phyloP scores from a whole-genome alignment of 768 basidiomycete genomes.

The Kwoniella sp. region DNA sequence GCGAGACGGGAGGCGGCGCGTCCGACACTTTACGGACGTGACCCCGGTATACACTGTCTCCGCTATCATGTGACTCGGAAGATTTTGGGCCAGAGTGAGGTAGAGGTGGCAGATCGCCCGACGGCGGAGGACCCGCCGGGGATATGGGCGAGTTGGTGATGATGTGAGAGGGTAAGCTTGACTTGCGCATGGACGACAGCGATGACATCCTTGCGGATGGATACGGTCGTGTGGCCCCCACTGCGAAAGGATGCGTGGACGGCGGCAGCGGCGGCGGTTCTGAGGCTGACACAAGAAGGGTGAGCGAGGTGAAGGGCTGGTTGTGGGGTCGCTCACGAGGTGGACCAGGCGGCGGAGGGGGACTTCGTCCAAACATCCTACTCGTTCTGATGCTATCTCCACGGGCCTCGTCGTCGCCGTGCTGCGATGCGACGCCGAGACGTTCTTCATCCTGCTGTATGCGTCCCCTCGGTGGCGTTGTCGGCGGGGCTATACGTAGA shows the following conservation, averaged over 20 bases:
- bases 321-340: conserved; percentile 23
- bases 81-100: background rate
- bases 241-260: conserved; percentile 13
- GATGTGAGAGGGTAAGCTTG: conserved; percentile 2
- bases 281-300: conserved; percentile 15
- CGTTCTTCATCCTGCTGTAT: no score
- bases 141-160: conserved; percentile 2
- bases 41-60: background rate
- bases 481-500: no score
- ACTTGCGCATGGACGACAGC: conserved; percentile 3
- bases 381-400: no score
- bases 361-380: conserved; percentile 20
- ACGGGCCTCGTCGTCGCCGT: no score
- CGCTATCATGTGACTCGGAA: no score
- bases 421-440: no score
- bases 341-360: conserved; percentile 35
- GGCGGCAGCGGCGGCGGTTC: conserved; percentile 19
- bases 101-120: conserved; percentile 10
- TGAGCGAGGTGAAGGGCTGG: conserved; percentile 29
- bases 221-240: conserved; percentile 1
- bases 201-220: conserved; percentile 14
- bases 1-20: conserved; percentile 6
- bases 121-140: conserved; percentile 17
- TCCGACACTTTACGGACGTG: background rate
- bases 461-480: no score